Conservation (phyloP, 2,329 filamentous ascomycete species). For the Fusarium fujikuroi region DNA sequence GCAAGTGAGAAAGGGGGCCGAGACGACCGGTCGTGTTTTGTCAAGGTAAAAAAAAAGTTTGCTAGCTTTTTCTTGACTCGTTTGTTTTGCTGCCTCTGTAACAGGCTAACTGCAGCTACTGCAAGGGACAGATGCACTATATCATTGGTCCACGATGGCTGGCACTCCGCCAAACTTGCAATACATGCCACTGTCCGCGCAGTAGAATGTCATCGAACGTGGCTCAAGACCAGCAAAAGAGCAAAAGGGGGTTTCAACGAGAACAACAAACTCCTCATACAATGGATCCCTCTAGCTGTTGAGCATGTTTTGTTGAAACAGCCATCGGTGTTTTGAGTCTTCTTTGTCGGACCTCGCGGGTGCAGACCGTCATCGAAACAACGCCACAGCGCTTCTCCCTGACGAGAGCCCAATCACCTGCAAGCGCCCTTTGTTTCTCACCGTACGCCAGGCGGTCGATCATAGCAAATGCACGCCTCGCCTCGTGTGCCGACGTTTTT, state of each 20-base stretch:
- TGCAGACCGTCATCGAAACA: conserved; percentile 11
- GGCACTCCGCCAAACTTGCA: conserved; percentile 3
- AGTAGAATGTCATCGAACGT: conserved; percentile 19
- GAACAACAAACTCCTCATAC: background rate
- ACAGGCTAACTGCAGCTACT: conserved; percentile 24
- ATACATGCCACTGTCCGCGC: conserved; percentile 17
- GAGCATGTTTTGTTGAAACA: conserved; percentile 13
- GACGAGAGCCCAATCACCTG: conserved; percentile 13
- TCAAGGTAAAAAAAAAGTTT: background rate
- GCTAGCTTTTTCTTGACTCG: conserved; percentile 21
- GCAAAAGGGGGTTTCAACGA: conserved; percentile 1
- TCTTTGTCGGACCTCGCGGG: conserved; percentile 12
- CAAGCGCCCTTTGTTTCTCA: conserved; percentile 4
- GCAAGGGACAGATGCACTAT: conserved; percentile 14
- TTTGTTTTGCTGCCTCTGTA: conserved; percentile 6
- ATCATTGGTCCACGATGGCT: conserved; percentile 1
- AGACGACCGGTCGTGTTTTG: conserved; percentile 2
- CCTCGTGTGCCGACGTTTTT: background rate
- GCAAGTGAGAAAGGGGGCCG: background rate
- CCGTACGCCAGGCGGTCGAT: background rate
- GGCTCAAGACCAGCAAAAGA: background rate
- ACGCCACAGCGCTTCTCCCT: conserved; percentile 30
- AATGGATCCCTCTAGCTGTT: background rate
- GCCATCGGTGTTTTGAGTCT: conserved; percentile 24
- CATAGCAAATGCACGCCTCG: background rate